Conservation (phyloP, 1,284 basidiomycete species). For the Vanrija sp. region DNA sequence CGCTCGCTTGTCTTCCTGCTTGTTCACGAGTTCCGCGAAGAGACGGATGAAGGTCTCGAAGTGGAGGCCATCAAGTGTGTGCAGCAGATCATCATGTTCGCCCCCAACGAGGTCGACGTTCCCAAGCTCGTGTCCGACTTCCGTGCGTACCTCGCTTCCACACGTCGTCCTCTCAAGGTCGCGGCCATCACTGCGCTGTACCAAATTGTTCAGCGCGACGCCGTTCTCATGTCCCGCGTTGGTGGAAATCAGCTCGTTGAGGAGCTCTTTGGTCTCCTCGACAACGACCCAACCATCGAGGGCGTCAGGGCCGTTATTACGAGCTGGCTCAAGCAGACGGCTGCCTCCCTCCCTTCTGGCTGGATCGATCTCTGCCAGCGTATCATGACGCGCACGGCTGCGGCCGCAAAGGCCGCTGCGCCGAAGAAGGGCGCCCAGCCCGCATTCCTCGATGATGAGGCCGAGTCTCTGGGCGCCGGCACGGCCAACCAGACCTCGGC, state of each 20-base stretch:
- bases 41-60: constrained; percentile 80
- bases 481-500: constrained; percentile 46
- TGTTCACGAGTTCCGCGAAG: constrained; percentile 76
- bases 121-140: constrained; percentile 73
- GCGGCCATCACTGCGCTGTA: constrained; percentile 94
- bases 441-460: constrained; percentile 77
- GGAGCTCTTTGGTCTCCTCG: constrained; percentile 89
- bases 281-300: constrained; percentile 86
- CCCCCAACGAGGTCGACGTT: constrained; percentile 74
- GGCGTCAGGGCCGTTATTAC: constrained; percentile 88
- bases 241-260: constrained; percentile 93
- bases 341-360: constrained; percentile 83
- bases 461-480: constrained; percentile 68
- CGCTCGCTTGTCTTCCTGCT: constrained; percentile 77
- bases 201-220: constrained; percentile 95
- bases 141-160: constrained; percentile 68
- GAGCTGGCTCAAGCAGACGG: constrained; percentile 95
- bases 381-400: constrained; percentile 70
- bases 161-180: constrained; percentile 77
- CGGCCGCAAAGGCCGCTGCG: constrained; percentile 51
- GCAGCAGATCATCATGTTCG: constrained; percentile 96
- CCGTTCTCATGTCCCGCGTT: constrained; percentile 81
- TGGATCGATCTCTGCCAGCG: constrained; percentile 98
- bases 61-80: constrained; percentile 94
- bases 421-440: constrained; percentile 5